Base-by-base conservation (phyloP, 148 eudicot species). In the Camellia lanceoleosa region DNA sequence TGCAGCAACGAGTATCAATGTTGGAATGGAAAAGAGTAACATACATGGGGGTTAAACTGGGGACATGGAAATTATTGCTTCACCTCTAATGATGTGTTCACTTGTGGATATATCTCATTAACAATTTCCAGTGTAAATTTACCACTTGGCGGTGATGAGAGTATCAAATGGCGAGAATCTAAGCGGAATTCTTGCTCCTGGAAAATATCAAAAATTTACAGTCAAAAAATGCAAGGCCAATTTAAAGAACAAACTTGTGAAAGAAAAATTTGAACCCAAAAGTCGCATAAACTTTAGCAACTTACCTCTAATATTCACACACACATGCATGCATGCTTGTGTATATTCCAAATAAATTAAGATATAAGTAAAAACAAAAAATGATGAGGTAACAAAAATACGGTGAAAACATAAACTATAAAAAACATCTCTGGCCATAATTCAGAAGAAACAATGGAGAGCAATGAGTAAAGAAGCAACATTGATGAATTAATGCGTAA, bases 81-180 rank as follows among this genome's bases (percentile, higher is more conserved):
- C 73, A 96, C 99, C 97, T 92, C 95, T 54, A 97, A 85, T 5
- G 99, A 94, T 67, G 99, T 97, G 89, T 97, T 94, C 86, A 83
- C 90, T 80, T 92, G 95, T 70, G 99, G 99, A 78, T 80, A 84
- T 84, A 92, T 94, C 90, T 97, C 97, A 18, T 92, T 94, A 58
- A 86, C 93, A 83, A 92, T 91, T 85, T 92, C 97, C 83, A 97
- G 72, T 5, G 86, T 86, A 85, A 94, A 97, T 76, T 81, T 89
- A 79, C 92, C 87, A 84, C 86, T 88, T 61, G 99, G 98, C 47
- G 90, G 99, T 58, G 91, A 89, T 71, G 76, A 77, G 47, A 94
- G 82, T 44, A 89, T 91, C 78, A 97, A 77, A 83, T 94, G 97
- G 76, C 98, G 94, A 58, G 95, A 87, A 72, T 91, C 93, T 86